Evolutionary conservation across 208 protist genomes (phyloP), one percentile per base, ranked within the genome.

Genomic region (Zelonia costaricensis): DNA sequence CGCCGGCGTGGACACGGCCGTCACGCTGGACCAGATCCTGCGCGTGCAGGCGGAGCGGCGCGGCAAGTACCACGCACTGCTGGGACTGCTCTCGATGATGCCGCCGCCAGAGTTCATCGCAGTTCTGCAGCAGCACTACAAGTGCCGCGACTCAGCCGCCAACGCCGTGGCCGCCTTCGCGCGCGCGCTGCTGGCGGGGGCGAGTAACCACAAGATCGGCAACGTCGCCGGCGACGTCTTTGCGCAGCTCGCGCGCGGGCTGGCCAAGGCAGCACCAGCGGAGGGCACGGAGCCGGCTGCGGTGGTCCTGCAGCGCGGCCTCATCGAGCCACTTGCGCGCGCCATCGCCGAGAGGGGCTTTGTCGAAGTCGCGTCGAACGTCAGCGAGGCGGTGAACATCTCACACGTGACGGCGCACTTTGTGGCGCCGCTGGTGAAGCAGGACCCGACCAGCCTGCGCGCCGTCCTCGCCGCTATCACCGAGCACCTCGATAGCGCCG

Each of bases 51-150:
- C 80, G 35, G 84, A 94, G 59, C 78, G 91, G 10, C 69, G 91
- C 12, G 91, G 86, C 45, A 94, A 89, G 70, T 96, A 96, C 55
- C 91, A 94, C 53, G 91, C 91, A 16, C 67, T 96, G 28, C 76
- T 88, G 16, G 84, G 76, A 4, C 71, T 93, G 49, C 53, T 93
- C 28, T 55, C 53, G 2, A 64, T 80, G 47, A 57, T 94, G 66
- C 68, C 83, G 8, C 20, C 84, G 18, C 36, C 42, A 1, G 63
- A 74, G 27, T 82, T 95, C 51, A 35, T 95, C 2, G 35, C 51
- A 0, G 76, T 58, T 20, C 48, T 94, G 25, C 44, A 64, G 43
- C 27, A 13, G 18, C 55, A 73, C 63, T 83, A 72, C 46, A 46
- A 51, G 16, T 57, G 38, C 51, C 51, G 45, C n/a, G 27, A 2